Evolutionary conservation across 108 stramenopile genomes (phyloP), one percentile per base, ranked within the genome.

Genomic region (Mediolabrus comicus): DNA sequence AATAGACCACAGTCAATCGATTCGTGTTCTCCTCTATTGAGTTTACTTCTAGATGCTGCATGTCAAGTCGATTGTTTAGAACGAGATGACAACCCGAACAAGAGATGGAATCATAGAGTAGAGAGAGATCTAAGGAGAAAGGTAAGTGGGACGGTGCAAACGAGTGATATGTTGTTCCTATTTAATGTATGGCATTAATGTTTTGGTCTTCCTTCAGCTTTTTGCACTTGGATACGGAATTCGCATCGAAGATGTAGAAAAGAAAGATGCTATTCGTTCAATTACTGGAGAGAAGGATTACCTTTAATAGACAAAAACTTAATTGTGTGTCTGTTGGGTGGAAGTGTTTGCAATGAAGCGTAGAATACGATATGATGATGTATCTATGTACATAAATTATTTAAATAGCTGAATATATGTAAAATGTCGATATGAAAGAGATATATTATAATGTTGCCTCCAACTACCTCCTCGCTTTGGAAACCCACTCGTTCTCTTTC

Each of bases 61-160:
- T 79, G 85, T 27, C 86, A 89, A 53, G 67, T 92, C 9, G 91
- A 92, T 54, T 77, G 81, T 36, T 12, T 84, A 24, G 91, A 92
- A 31, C 75, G 81, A 53, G 72, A 86, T 19, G 83, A 92, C 13
- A 92, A 92, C 66, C 88, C 91, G 24, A 92, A 92, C 72, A 92
- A 89, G 57, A 81, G 91, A 34, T 92, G 91, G 91, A 86, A 80
- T 61, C 76, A 81, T 54, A 77, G 83, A 19, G 86, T 92, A 2
- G 91, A 92, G 54, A 64, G 86, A 28, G 75, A 79, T 22, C 65
- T 92, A 58, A 81, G 85, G 46, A 74, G 67, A 28, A 83, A 74
- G 46, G 46, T 49, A 22, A 24, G 46, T 49, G 19, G n/a, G n/a
- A n/a, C n/a, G n/a, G n/a, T n/a, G n/a, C n/a, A n/a, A n/a, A n/a